phyloP scores from a whole-genome alignment of 2,329 filamentous ascomycete genomes.

The Sclerotinia spermophila region DNA sequence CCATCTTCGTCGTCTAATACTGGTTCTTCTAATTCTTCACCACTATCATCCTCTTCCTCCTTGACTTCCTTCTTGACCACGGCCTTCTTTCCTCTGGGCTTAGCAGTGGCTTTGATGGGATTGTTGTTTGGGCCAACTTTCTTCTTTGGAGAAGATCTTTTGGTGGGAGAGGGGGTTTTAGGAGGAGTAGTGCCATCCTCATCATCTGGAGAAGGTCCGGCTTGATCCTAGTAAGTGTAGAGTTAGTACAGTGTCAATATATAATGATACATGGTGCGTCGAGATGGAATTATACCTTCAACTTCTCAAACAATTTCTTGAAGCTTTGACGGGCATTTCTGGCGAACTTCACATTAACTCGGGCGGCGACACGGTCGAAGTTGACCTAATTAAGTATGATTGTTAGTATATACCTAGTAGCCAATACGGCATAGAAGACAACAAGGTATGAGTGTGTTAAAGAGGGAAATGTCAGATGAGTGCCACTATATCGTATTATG shows the following conservation, averaged over 20 bases:
- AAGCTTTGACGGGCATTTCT: conserved; percentile 38
- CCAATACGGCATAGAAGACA: background rate
- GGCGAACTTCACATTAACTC: conserved; percentile 41
- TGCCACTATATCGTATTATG: background rate
- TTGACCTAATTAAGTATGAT: conserved; percentile 34
- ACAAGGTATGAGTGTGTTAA: too few relatives aligned
- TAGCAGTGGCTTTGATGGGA: conserved; percentile 1
- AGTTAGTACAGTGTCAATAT: background rate
- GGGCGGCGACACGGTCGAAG: conserved; percentile 41
- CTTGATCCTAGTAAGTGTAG: background rate
- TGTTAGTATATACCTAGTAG: background rate
- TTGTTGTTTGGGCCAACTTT: background rate
- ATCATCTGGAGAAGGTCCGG: background rate
- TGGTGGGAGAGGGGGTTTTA: background rate
- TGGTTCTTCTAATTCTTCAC: background rate
- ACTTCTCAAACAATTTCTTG: conserved; percentile 29
- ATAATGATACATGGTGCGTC: background rate
- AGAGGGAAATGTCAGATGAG: background rate
- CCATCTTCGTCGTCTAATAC: conserved; percentile 1
- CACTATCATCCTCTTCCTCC: background rate
- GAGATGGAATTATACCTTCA: conserved; percentile 14
- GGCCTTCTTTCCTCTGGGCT: background rate
- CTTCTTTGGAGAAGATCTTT: background rate
- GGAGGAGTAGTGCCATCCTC: background rate
- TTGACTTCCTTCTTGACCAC: background rate